phyloP scores from a whole-genome alignment of 225 moss, liverwort and hornwort genomes.

The Thuidium tamariscinum region DNA sequence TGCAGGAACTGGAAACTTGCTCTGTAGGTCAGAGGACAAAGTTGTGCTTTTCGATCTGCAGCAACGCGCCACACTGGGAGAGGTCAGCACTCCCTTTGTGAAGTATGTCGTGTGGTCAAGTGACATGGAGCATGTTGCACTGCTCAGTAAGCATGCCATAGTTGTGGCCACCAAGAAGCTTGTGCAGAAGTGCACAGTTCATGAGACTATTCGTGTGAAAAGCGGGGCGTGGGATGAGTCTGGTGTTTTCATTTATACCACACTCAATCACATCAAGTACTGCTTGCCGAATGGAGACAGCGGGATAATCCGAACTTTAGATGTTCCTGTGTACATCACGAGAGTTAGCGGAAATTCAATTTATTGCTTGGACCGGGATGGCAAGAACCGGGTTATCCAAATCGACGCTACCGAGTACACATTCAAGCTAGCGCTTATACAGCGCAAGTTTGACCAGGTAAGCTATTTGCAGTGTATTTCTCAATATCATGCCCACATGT shows the following conservation, averaged over 20 bases:
- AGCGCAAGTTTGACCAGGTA: conserved; percentile 82
- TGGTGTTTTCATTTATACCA: conserved; percentile 92
- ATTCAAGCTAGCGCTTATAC: conserved; percentile 90
- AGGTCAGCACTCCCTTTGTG: conserved; percentile 85
- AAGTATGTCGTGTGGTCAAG: conserved; percentile 96
- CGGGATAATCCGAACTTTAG: conserved; percentile 90
- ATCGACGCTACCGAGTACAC: conserved; percentile 94
- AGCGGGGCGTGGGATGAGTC: conserved; percentile 99
- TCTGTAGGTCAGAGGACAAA: conserved; percentile 94
- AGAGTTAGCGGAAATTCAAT: conserved; percentile 76
- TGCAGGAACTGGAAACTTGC: conserved; percentile 86
- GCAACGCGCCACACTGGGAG: conserved; percentile 73
- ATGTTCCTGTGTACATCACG: conserved; percentile 93
- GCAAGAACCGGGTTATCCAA: conserved; percentile 94
- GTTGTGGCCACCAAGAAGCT: conserved; percentile 92
- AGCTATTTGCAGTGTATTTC: background rate
- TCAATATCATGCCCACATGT: background rate
- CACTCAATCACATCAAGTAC: conserved; percentile 97
- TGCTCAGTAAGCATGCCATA: conserved; percentile 95
- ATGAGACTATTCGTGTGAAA: conserved; percentile 96
- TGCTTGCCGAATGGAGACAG: conserved; percentile 96
- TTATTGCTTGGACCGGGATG: conserved; percentile 92
- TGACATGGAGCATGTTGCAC: conserved; percentile 92
- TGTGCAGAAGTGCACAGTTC: conserved; percentile 91
- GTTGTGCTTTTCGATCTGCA: conserved; percentile 90